Percentiles rank a stretch among this genome's conserved stretches.
These are phyloP conservation scores for Waltergamsia citrina DNA, from an alignment of 2,329 filamentous ascomycete genomes.

Conservation along the genomic window DNA sequence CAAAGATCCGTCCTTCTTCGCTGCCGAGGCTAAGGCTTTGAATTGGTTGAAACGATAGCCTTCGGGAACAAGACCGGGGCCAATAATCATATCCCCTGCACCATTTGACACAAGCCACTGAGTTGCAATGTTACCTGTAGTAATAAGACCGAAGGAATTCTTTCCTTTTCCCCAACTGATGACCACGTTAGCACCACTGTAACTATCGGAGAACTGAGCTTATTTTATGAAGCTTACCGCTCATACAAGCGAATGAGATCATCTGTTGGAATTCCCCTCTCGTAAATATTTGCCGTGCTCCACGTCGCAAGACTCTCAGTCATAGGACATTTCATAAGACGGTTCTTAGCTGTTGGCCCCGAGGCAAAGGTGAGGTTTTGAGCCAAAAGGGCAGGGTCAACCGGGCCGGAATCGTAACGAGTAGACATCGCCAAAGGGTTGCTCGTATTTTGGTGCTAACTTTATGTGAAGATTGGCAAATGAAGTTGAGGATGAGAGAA, in stretches of 20 bases:
- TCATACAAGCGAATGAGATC: constrained; percentile 44
- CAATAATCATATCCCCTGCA: constrained; percentile 49
- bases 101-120: constrained; percentile 49
- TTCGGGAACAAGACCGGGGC: constrained; percentile 34
- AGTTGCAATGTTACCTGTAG: constrained; percentile 57
- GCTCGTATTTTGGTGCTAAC: no score
- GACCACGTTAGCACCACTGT: no score
- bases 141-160: constrained; percentile 42
- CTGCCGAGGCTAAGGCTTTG: constrained; percentile 40
- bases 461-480: no score
- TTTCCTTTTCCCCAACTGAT: no score
- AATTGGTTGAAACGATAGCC: constrained; percentile 55
- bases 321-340: constrained; percentile 62
- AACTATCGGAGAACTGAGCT: no score
- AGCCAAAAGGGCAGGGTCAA: constrained; percentile 20
- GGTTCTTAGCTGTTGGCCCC: constrained; percentile 47
- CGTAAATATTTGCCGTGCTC: constrained; percentile 39
- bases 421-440: no score
- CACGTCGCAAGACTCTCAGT: constrained; percentile 54
- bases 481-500: no score
- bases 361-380: constrained; percentile 37
- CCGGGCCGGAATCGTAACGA: not conserved
- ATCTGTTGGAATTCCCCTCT: constrained; percentile 31
- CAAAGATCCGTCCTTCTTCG: constrained; percentile 49
- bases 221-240: no score